Evolutionary conservation across 495 filamentous ascomycete species (phyloP), one percentile per base, ranked within the genome.

Genomic region (Margaritispora aquatica): DNA sequence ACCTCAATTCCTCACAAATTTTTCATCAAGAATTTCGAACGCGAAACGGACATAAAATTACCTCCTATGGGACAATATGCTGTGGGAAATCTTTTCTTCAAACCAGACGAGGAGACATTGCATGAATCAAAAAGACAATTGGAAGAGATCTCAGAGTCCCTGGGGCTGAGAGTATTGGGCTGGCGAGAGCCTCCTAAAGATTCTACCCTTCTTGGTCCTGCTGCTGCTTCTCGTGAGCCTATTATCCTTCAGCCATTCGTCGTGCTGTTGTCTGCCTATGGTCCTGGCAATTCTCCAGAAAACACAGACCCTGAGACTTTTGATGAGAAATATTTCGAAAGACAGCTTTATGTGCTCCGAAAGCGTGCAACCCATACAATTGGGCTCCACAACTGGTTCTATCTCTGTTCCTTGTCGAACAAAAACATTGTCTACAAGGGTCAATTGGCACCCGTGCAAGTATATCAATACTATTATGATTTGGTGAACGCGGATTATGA

Each of bases 381-480:
- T 70, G 94, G 95, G 46, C 80, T 97, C 20, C 90, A 94, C 72
- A 97, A 97, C 71, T 99, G 94, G 94, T 99, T 97, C 80, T 99
- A 99, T 71, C 77, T 97, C 47, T 97, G 92, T 80, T 97, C 93
- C 34, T 79, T 99, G 62, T 96, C 90, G 7, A 97, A 96, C 82
- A 91, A 91, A 71, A 99, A 97, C 74, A 97, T 99, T 71, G 88
- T 99, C 41, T 99, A 99, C 80, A 99, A 99, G 82, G 94, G 94
- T 60, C 94, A 99, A 73, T 77, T 99, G 62, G 88, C 94, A 44
- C 94, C 94, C 20, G 84, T 93, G 19, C 94, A 99, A 73, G 94
- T 99, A n/a, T 99, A 99, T 74, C 84, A 94, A 71, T 99, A 99
- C 76, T 99, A 96, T 77, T 88, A 97, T 73, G 94, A 99, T 75